These are phyloP conservation scores for Hypoxylon sp. DNA, from an alignment of 2,329 filamentous ascomycete genomes.

Conservation along the genomic window DNA sequence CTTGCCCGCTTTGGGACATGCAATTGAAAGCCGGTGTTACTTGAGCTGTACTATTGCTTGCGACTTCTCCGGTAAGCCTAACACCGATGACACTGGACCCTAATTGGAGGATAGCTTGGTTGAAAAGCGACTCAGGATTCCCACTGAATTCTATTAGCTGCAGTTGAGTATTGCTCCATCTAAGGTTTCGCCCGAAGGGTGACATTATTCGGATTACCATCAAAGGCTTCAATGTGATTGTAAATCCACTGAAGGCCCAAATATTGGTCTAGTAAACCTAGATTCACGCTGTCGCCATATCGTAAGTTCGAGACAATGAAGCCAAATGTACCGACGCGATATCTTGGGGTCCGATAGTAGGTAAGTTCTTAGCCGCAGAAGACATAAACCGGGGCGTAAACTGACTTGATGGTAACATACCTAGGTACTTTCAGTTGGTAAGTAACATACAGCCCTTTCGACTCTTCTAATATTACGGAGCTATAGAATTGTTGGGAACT, in stretches of 20 bases:
- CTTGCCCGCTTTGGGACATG: background rate
- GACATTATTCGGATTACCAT: background rate
- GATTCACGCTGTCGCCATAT: background rate
- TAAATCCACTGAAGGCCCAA: background rate
- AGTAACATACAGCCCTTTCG: background rate
- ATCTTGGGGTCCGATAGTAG: background rate
- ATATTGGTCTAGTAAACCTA: background rate
- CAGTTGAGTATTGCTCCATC: background rate
- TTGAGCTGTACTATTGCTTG: background rate
- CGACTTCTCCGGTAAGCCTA: constrained; percentile 1
- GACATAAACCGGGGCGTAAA: background rate
- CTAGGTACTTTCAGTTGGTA: too few relatives aligned
- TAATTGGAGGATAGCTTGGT: constrained; percentile 6
- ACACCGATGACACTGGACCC: background rate
- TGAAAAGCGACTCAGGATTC: constrained; percentile 4
- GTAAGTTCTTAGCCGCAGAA: background rate
- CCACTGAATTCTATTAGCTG: background rate
- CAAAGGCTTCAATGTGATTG: background rate
- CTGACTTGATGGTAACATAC: background rate
- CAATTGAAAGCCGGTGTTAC: constrained; percentile 4
- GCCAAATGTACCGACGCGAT: background rate
- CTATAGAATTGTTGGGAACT: background rate
- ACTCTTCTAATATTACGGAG: background rate
- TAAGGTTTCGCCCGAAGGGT: background rate
- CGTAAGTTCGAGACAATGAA: background rate